Conservation (phyloP, 2,329 filamentous ascomycete species). For the Colletotrichum lindemuthianum region DNA sequence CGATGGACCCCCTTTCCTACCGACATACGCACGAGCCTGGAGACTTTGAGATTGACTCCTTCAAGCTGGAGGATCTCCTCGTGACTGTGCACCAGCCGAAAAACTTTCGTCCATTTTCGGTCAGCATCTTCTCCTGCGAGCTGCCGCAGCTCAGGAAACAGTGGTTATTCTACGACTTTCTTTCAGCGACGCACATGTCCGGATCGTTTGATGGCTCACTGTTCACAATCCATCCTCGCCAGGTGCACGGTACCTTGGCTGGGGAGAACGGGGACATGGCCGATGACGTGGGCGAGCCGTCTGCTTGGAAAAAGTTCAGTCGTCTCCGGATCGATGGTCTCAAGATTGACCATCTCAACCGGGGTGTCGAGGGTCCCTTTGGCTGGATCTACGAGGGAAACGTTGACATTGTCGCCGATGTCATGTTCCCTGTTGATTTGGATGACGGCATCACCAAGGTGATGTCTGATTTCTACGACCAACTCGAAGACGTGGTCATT, state of each 20-base stretch:
- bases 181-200: conserved; percentile 95
- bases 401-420: conserved; percentile 94
- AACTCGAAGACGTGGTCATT: conserved; percentile 90
- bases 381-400: conserved; percentile 98
- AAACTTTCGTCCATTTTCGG: conserved; percentile 91
- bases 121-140: conserved; percentile 96
- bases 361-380: conserved; percentile 91
- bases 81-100: conserved; percentile 91
- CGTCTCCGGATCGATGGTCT: conserved; percentile 91
- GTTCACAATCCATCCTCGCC: conserved; percentile 95
- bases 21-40: conserved; percentile 88
- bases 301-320: conserved; percentile 95
- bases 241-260: conserved; percentile 83
- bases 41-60: conserved; percentile 96
- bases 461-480: conserved; percentile 96
- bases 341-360: conserved; percentile 95
- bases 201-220: conserved; percentile 95
- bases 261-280: conserved; percentile 64
- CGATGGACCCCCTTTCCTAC: conserved; percentile 85
- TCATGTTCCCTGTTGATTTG: conserved; percentile 90
- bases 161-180: conserved; percentile 97
- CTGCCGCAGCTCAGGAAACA: conserved; percentile 92
- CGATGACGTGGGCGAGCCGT: conserved; percentile 71
- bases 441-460: conserved; percentile 93
- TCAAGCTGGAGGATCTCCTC: conserved; percentile 93